Evolutionary conservation across 192 early-diverging fungal species (phyloP), one percentile per base, ranked within the genome.

Genomic region (Umbelopsis sp.): DNA sequence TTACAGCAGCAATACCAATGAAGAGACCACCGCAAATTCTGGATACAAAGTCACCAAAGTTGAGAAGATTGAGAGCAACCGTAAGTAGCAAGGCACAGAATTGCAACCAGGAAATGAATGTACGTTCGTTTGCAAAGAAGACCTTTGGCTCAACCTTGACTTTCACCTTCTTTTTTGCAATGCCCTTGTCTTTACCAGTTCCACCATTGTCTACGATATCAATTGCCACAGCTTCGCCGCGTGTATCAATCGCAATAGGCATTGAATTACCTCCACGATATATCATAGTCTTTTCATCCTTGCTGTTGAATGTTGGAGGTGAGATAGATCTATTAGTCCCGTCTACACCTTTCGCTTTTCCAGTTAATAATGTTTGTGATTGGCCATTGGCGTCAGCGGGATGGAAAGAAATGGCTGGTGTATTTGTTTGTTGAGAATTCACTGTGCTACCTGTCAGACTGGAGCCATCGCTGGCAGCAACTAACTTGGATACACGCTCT

Each of bases 111-210:
- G 86, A 79, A 77, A 96, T 85, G 69, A 93, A 94, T 1, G 94
- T 96, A 65, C 94, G 86, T 81, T 96, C 94, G 80, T 96, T 96
- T 38, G 93, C 91, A 81, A 96, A 95, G 79, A 93, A 93, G 54
- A 90, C 85, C 70, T 96, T 96, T 20, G 88, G 86, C 21, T 88
- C 82, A 0, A 74, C 66, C 67, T 71, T 45, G 21, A 74, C 72
- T 20, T 87, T 80, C 34, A 75, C 80, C 25, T 59, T 73, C 43
- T 59, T 29, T 49, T 45, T 71, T 12, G 0, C 47, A 17, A 17
- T 0, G 1, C 31, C 65, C 22, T 73, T 66, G 45, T 66, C 50
- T 29, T 54, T 44, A 34, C 49, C 36, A 36, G 11, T 34, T 29
- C 56, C 31, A 17, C n/a, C 56, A 1, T 16, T 20, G 8, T 17